Evolutionary conservation across 345 rosid species (phyloP), one percentile per base, ranked within the genome.

Genomic region (Gossypium thurberi): DNA sequence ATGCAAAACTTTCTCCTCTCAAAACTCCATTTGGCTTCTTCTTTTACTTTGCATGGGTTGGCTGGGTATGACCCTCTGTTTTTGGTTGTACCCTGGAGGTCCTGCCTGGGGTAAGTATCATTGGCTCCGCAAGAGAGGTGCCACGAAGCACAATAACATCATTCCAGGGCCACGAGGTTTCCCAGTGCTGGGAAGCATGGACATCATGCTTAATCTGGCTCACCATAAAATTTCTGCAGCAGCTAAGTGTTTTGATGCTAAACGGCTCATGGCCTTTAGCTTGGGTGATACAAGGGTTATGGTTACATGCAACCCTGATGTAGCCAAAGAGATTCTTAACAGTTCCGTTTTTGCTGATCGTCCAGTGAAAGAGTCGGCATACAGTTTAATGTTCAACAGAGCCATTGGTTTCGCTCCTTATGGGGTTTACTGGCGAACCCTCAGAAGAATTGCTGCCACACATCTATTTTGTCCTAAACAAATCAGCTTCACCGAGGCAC

Each of bases 341-440:
- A 85, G 88, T 14, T 82, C 88, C 1, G 89, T 86, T 40, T 91
- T 89, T 6, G 80, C 88, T 28, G 92, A 89, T 78, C 92, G 97
- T 0, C 97, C 97, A 0, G 87, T 87, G 11, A 91, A 91, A 17
- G 93, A 91, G 71, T 89, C 93, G 7, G 97, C 94, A 9, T 87
- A 87, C 8, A 82, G 87, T 65, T 75, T 91, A 23, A 89, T 91
- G 97, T 91, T 91, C 78, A 79, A 84, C 46, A 62, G 97, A 79
- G 90, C 97, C 2, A 91, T 91, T 28, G 97, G 97, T 51, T 91
- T 91, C 63, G 94, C 94, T 17, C 87, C 94, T 72, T 85, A 91
- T 6, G 92, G 90, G 18, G 84, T 83, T 51, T 89, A 91, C 81
- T 91, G 97, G 97, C 83, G 93, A 78, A 85, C 90, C 9, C 82